These are phyloP conservation scores for Cladophialophora exuberans DNA, from an alignment of 2,329 filamentous ascomycete genomes.

Conservation along the genomic window DNA sequence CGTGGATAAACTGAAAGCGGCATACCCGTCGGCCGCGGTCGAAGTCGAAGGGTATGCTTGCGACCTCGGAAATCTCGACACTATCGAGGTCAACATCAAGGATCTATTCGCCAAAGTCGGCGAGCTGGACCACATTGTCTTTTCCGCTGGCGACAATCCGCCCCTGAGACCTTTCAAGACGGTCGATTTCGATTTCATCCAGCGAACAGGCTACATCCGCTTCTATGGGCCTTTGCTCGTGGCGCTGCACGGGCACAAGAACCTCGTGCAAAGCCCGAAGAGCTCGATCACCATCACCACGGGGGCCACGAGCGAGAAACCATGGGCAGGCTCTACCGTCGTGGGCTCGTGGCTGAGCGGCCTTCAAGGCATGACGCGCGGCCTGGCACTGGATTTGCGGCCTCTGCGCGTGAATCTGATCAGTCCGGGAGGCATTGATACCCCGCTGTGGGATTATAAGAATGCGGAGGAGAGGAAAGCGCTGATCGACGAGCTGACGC, in stretches of 20 bases:
- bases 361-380: slow-evolving; percentile 56
- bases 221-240: slow-evolving; percentile 56
- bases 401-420: slow-evolving; percentile 67
- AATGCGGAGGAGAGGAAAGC: slow-evolving; percentile 28
- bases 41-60: slow-evolving; percentile 51
- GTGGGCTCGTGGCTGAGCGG: slow-evolving; percentile 54
- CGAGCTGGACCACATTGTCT: slow-evolving; percentile 59
- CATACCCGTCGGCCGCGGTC: background rate
- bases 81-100: slow-evolving; percentile 9
- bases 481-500: slow-evolving; percentile 13
- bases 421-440: slow-evolving; percentile 56
- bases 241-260: slow-evolving; percentile 48
- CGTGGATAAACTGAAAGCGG: slow-evolving; percentile 35
- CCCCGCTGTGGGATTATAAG: slow-evolving; percentile 44
- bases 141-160: slow-evolving; percentile 57
- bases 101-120: slow-evolving; percentile 21
- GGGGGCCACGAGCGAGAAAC: slow-evolving; percentile 55
- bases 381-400: slow-evolving; percentile 63
- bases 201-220: slow-evolving; percentile 51
- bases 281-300: slow-evolving; percentile 61
- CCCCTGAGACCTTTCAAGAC: slow-evolving; percentile 44
- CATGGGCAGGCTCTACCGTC: slow-evolving; percentile 51
- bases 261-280: slow-evolving; percentile 45
- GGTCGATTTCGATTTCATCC: slow-evolving; percentile 43
- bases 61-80: slow-evolving; percentile 43